Percentiles rank a stretch among this genome's conserved stretches.
Evolutionary conservation across 805 yeast genomes (phyloP).

Genomic region (Ascoidea tarda): DNA sequence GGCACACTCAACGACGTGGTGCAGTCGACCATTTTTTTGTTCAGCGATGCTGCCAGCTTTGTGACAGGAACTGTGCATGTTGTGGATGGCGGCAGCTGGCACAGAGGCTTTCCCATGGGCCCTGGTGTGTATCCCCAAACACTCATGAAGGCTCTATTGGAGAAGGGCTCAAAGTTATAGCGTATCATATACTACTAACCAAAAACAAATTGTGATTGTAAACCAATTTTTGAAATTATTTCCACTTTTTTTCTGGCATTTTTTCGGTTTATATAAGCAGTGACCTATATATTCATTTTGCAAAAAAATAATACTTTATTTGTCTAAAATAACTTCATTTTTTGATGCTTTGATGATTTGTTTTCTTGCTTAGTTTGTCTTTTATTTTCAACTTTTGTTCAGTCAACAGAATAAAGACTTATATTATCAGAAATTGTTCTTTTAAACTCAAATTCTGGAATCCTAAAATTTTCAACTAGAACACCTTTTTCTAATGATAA

Average conservation of each 20-base stretch:
- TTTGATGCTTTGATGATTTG: too few relatives aligned
- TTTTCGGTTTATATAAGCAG: too few relatives aligned
- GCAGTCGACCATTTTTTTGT: slow-evolving; percentile 69
- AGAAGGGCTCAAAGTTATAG: slow-evolving; percentile 22
- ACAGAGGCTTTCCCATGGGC: slow-evolving; percentile 35
- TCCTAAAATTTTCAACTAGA: too few relatives aligned
- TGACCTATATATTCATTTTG: too few relatives aligned
- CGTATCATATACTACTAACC: background rate
- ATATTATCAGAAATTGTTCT: too few relatives aligned
- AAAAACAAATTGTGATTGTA: too few relatives aligned
- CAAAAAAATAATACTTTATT: too few relatives aligned
- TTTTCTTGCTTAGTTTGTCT: too few relatives aligned
- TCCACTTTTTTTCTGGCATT: too few relatives aligned
- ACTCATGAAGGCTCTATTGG: slow-evolving; percentile 18
- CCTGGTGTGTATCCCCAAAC: slow-evolving; percentile 29
- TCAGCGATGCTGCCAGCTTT: slow-evolving; percentile 70
- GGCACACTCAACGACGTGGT: slow-evolving; percentile 61
- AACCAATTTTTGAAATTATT: background rate
- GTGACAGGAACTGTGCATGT: slow-evolving; percentile 66
- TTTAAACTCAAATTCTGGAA: background rate
- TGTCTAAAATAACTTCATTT: too few relatives aligned
- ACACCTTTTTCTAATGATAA: background rate
- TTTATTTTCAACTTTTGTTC: too few relatives aligned
- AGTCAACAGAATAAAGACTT: too few relatives aligned
- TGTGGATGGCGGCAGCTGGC: slow-evolving; percentile 93